Conservation (phyloP, 805 yeast genomes). For the Suhomyces sp. region DNA sequence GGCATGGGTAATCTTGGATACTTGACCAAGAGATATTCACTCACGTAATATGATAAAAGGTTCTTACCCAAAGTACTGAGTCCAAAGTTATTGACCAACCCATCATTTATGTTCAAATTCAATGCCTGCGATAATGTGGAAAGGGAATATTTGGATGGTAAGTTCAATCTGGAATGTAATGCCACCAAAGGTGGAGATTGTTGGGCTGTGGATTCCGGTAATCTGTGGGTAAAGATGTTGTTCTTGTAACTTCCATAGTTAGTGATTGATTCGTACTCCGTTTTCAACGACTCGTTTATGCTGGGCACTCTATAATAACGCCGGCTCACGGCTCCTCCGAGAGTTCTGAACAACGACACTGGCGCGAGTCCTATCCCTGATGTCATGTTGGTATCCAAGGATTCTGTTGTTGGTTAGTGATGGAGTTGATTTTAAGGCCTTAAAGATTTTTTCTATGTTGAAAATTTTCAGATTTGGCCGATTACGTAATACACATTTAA, state of each 20-base stretch:
- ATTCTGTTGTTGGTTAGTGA: too few species aligned
- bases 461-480: slow-evolving; percentile 11
- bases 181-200: slow-evolving; percentile 75
- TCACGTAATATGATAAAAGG: slow-evolving; percentile 69
- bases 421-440: not conserved
- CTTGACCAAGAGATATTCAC: slow-evolving; percentile 67
- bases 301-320: slow-evolving; percentile 4
- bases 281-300: slow-evolving; percentile 21
- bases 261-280: slow-evolving; percentile 30
- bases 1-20: slow-evolving; percentile 90
- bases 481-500: too few species aligned
- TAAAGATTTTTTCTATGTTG: slow-evolving; percentile 4
- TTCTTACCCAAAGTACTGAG: slow-evolving; percentile 81
- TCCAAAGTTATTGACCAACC: slow-evolving; percentile 70
- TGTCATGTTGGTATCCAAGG: slow-evolving; percentile 8
- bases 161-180: slow-evolving; percentile 70
- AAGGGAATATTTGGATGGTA: slow-evolving; percentile 56
- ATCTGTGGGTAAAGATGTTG: slow-evolving; percentile 43
- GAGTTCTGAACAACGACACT: not conserved
- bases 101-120: slow-evolving; percentile 50
- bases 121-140: slow-evolving; percentile 79
- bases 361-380: slow-evolving; percentile 2
- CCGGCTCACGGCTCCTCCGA: slow-evolving; percentile 6
- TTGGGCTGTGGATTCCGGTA: slow-evolving; percentile 47
- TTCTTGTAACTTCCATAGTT: slow-evolving; percentile 43